A percentile compares a stretch with the other conserved stretches of the same genome.
Evolutionary conservation across 2,329 filamentous ascomycete species (phyloP).

Genomic region (Pyrenophora teres): DNA sequence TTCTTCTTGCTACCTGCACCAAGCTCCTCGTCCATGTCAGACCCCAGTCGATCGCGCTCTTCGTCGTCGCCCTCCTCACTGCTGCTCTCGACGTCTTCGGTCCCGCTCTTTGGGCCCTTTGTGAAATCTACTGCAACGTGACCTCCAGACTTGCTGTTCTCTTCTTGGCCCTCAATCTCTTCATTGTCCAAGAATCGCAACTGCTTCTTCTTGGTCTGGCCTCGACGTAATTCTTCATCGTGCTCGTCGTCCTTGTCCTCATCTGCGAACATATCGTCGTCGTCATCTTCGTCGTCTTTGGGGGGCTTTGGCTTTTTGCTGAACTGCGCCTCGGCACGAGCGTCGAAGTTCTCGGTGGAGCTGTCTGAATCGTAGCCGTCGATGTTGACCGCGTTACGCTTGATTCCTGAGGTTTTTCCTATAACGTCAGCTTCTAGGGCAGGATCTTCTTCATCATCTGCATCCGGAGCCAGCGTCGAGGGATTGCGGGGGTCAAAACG

Average conservation of each 20-base stretch:
- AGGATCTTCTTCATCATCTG: conserved; percentile 72
- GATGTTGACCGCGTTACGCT: conserved; percentile 92
- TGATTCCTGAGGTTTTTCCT: conserved; percentile 72
- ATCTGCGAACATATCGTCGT: conserved; percentile 82
- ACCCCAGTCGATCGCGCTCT: conserved; percentile 67
- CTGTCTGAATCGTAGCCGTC: conserved; percentile 95
- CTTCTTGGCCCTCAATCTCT: conserved; percentile 80
- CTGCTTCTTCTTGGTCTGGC: conserved; percentile 64
- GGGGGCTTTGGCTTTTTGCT: conserved; percentile 49
- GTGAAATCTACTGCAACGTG: conserved; percentile 66
- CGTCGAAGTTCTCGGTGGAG: conserved; percentile 88
- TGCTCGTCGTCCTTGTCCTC: conserved; percentile 63
- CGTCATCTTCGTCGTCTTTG: conserved; percentile 55
- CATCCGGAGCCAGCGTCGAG: conserved; percentile 84
- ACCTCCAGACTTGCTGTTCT: conserved; percentile 73
- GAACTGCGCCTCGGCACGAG: conserved; percentile 65
- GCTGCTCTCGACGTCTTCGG: conserved; percentile 67
- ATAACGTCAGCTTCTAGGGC: conserved; percentile 93
- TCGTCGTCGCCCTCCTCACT: conserved; percentile 66
- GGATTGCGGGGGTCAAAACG: conserved; percentile 96
- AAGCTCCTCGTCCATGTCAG: conserved; percentile 81
- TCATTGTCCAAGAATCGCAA: conserved; percentile 64
- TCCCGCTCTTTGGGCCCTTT: conserved; percentile 32
- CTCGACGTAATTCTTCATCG: conserved; percentile 56
- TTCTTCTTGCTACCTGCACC: conserved; percentile 89